These are phyloP conservation scores for Kernera saxatilis DNA, from an alignment of 345 rosid species.

Conservation along the genomic window DNA sequence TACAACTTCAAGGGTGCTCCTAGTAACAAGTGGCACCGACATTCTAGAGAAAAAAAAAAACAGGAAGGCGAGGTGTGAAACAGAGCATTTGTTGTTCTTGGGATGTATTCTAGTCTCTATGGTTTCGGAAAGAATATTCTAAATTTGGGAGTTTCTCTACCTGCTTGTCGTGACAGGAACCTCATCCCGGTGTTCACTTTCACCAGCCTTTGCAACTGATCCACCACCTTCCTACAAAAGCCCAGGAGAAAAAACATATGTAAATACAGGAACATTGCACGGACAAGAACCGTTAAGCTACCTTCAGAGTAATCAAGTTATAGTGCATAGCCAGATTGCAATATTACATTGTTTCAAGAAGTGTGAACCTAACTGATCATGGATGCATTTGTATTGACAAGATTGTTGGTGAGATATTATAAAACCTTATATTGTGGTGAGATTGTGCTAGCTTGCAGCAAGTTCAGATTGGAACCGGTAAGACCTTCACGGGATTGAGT, in stretches of 20 bases:
- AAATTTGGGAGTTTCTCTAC: conserved; percentile 31
- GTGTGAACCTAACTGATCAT: neutral
- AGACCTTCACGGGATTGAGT: conserved; percentile 47
- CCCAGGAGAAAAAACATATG: neutral
- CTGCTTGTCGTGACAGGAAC: conserved; percentile 49
- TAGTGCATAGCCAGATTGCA: neutral
- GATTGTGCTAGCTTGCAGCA: conserved; percentile 36
- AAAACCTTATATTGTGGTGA: conserved; percentile 53
- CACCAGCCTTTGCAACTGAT: conserved; percentile 48
- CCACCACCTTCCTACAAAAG: conserved; percentile 52
- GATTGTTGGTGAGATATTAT: neutral
- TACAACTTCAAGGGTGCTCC: conserved; percentile 91
- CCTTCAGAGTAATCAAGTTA: neutral
- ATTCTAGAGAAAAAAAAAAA: conserved; percentile 35
- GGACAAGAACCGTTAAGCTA: neutral
- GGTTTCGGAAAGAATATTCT: neutral
- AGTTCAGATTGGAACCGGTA: conserved; percentile 16
- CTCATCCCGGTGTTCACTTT: conserved; percentile 70
- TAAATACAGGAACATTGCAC: conserved; percentile 1
- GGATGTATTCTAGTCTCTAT: neutral
- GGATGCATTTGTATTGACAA: neutral
- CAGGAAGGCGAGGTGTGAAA: neutral
- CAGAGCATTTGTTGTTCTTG: neutral
- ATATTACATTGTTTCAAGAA: neutral
- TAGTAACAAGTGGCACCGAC: conserved; percentile 77